phyloP scores from a whole-genome alignment of 495 filamentous ascomycete genomes.

The Talaromyces liani region DNA sequence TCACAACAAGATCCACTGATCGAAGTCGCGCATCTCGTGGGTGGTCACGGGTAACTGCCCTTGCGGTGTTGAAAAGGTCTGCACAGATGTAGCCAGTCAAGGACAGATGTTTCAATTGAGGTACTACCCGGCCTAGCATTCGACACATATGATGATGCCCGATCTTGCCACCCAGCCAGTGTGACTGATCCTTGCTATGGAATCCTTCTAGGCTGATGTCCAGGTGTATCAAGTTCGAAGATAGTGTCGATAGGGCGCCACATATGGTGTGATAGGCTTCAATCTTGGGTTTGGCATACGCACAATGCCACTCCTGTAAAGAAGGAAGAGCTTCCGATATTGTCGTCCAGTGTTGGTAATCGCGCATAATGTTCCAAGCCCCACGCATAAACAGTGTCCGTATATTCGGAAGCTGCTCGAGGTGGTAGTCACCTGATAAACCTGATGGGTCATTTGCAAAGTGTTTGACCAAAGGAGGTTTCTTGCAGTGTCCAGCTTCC shows the following conservation, averaged over 20 bases:
- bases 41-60: slow-evolving; percentile 26
- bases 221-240: slow-evolving; percentile 47
- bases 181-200: slow-evolving; percentile 45
- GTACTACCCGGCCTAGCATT: slow-evolving; percentile 45
- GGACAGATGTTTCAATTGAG: slow-evolving; percentile 52
- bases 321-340: slow-evolving; percentile 54
- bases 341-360: slow-evolving; percentile 53
- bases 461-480: slow-evolving; percentile 56
- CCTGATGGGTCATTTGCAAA: slow-evolving; percentile 27
- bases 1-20: slow-evolving; percentile 60
- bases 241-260: slow-evolving; percentile 43
- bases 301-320: slow-evolving; percentile 62
- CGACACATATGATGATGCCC: slow-evolving; percentile 43
- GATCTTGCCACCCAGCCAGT: slow-evolving; percentile 15
- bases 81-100: slow-evolving; percentile 63
- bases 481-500: slow-evolving; percentile 67
- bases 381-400: slow-evolving; percentile 62
- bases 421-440: slow-evolving; percentile 18
- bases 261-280: slow-evolving; percentile 61
- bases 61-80: slow-evolving; percentile 46
- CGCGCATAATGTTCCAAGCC: slow-evolving; percentile 67
- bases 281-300: slow-evolving; percentile 60
- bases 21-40: slow-evolving; percentile 37
- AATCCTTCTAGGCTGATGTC: slow-evolving; percentile 63
- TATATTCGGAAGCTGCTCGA: slow-evolving; percentile 38